Evolutionary conservation across 306 rosid genomes (phyloP), one percentile per base, ranked within the genome.

Genomic region (Vigna angularis): DNA sequence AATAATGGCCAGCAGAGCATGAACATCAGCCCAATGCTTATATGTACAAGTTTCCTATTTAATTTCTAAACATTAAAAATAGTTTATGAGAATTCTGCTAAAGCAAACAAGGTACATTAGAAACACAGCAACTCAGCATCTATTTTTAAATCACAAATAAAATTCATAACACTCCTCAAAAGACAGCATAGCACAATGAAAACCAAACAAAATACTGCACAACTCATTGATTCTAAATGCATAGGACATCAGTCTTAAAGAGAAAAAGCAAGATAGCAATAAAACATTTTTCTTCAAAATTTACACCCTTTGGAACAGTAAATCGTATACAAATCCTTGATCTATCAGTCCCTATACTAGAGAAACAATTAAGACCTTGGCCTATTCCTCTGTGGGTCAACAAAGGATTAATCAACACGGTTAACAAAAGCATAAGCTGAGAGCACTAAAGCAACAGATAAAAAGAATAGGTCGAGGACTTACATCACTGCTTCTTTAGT

Each of bases 1-100:
- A 87, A 95, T 51, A 95, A 77, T 12, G 99, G 99, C 98, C 99
- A 95, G 88, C 97, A 93, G 61, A 95, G 90, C 90, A 93, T 91
- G 91, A 95, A 95, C 47, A 77, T 70, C 47, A 93, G 93, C 69
- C 98, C 99, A 44, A 95, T 82, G 87, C 89, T 91, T 72, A 90
- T 77, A 73, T 95, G 98, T 85, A 93, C 97, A 83, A 91, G 89
- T 89, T 95, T 95, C 91, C 99, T 87, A 81, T 93, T 95, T 83
- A 95, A 81, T 84, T 89, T 93, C 99, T 95, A 73, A 72, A 82
- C 79, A 69, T 6, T 11, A 44, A 75, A 82, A 77, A 56, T 22
- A 75, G 86, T 49, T 63, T 5, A 63, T 69, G 72, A 81, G 78
- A 80, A 70, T 45, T 71, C 36, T 45, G 34, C 45, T 7, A 45